phyloP scores from a whole-genome alignment of 306 rosid genomes.

The Cucurbita ficifolia region DNA sequence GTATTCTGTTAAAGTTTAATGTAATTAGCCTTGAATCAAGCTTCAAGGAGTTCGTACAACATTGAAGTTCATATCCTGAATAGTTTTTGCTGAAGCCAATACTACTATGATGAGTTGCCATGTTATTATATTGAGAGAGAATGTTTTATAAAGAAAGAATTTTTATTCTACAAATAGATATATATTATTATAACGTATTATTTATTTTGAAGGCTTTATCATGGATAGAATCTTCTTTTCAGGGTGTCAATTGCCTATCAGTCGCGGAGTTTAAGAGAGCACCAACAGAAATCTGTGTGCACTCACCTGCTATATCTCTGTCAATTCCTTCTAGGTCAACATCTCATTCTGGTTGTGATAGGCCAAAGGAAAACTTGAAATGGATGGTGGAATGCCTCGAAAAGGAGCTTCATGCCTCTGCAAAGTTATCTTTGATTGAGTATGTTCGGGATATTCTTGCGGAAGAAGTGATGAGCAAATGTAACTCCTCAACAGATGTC shows the following conservation, averaged over 20 bases:
- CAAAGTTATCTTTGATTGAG: slow-evolving; percentile 32
- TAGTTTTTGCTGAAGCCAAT: not conserved
- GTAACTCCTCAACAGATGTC: slow-evolving; percentile 14
- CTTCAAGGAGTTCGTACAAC: not conserved
- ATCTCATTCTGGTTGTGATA: slow-evolving; percentile 13
- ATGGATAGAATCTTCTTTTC: slow-evolving; percentile 16
- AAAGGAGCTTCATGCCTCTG: slow-evolving; percentile 55
- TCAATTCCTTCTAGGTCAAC: slow-evolving; percentile 10
- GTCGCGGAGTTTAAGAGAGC: slow-evolving; percentile 22
- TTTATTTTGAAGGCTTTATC: slow-evolving; percentile 39
- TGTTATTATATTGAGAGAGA: not conserved
- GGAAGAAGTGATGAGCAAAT: slow-evolving; percentile 37
- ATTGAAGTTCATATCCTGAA: not conserved
- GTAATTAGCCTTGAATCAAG: not conserved
- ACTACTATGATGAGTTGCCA: not conserved
- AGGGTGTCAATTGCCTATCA: slow-evolving; percentile 25
- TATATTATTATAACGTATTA: not conserved
- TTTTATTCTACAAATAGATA: not conserved
- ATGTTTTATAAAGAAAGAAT: not conserved
- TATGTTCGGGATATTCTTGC: slow-evolving; percentile 30
- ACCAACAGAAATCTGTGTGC: slow-evolving; percentile 18
- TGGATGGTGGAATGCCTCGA: slow-evolving; percentile 43
- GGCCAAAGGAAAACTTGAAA: slow-evolving; percentile 22
- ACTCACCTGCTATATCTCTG: slow-evolving; percentile 16
- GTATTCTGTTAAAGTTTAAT: not conserved